Conservation (phyloP, 257 asterid species). For the Salvia splendens region DNA sequence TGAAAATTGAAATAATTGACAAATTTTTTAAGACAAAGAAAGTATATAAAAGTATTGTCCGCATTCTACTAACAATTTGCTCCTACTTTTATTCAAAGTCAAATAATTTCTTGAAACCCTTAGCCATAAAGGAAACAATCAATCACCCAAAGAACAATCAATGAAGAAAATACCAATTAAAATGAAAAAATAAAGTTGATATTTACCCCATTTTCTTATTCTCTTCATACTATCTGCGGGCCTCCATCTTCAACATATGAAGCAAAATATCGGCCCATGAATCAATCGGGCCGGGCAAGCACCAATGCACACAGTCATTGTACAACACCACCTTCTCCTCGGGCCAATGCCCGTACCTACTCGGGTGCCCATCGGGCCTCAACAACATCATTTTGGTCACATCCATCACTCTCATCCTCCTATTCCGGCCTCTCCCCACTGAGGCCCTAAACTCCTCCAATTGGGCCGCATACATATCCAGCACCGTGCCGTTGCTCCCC, state of each 20-base stretch:
- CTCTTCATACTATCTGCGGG: conserved; percentile 40
- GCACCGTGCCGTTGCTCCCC: conserved; percentile 40
- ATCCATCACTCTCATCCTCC: conserved; percentile 49
- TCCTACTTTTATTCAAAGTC: too few relatives aligned
- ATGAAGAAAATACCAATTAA: too few relatives aligned
- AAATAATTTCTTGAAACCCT: too few relatives aligned
- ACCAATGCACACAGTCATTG: conserved; percentile 55
- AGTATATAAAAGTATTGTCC: too few relatives aligned
- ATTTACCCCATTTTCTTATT: conserved; percentile 35
- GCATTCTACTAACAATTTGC: too few relatives aligned
- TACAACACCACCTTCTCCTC: conserved; percentile 48
- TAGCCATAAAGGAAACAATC: too few relatives aligned
- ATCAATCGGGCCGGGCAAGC: conserved; percentile 64
- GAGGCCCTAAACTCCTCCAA: conserved; percentile 52
- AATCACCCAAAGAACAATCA: too few relatives aligned
- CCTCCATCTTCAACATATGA: conserved; percentile 62
- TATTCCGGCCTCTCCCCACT: conserved; percentile 31
- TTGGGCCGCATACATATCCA: conserved; percentile 52
- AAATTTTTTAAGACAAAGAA: too few relatives aligned
- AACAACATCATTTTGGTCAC: conserved; percentile 50
- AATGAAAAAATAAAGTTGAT: too few relatives aligned
- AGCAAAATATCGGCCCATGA: conserved; percentile 60
- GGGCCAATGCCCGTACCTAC: conserved; percentile 64
- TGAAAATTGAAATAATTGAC: too few relatives aligned
- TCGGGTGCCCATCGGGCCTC: conserved; percentile 76